Base-by-base conservation (phyloP, 192 early-diverging fungal species). In the Linnemannia schmuckeri region DNA sequence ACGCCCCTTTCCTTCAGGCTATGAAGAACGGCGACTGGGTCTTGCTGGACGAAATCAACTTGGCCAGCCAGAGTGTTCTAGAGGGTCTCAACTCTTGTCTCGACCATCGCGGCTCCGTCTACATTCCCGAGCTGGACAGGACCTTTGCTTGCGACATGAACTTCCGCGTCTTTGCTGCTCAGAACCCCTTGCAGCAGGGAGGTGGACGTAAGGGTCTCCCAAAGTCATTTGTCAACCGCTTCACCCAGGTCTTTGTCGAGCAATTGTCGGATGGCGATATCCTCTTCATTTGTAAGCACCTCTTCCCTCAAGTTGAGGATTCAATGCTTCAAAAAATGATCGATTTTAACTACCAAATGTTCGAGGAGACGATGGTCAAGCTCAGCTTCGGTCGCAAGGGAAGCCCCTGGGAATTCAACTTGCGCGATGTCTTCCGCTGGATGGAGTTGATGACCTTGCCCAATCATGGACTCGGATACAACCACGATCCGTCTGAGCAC, bases 51-150 rank as follows among this genome's bases (percentile, higher is more conserved):
- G 99, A 99, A 82, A 93, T 99, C 76, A 99, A 99, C 86, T 91
- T 99, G 82, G 99, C 99, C n/a, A 97, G 96, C 37, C 99, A 99
- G 89, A 96, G 97, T 83, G 99, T 99, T 4, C 91, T 99, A 35
- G 99, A 99, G 92, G 98, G 98, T 82, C 93, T 99, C 78, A 99
- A 99, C 88, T 96, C 99, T 37, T 99, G 98, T 88, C 91, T 99
- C 33, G 99, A 99, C 91, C 98, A 99, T 85, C 96, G 99, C 79
- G 97, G 95, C 33, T 90, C 96, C 13, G 97, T 98, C 6, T 99
- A 98, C 85, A 96, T 99, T 37, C 96, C 98, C 17, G 99, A 99
- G 89, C 93, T 99, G 44, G 97, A 99, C 76, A 90, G 94, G 54
- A 92, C 95, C 69, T 99, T 99, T 79, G 85, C 91, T 20, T 94